These are phyloP conservation scores for Nepenthes gracilis DNA, from an alignment of 148 eudicot genomes.

Conservation along the genomic window DNA sequence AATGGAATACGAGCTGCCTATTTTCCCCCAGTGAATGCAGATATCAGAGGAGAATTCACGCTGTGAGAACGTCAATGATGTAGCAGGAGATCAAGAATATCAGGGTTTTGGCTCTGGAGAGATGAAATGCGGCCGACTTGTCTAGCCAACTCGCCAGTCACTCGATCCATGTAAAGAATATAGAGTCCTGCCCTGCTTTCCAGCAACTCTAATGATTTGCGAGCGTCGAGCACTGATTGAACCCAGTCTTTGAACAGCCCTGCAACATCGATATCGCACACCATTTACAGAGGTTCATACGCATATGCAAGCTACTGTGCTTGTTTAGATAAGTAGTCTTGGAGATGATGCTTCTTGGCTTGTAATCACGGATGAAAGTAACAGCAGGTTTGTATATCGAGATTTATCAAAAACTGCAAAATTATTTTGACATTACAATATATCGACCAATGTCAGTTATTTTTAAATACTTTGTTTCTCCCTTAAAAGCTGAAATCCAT, in stretches of 20 bases:
- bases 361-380: no score
- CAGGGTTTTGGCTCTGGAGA: slow-evolving; percentile 37
- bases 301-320: no score
- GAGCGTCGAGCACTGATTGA: slow-evolving; percentile 46
- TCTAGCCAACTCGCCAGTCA: slow-evolving; percentile 52
- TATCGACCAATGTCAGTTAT: no score
- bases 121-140: slow-evolving; percentile 39
- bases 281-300: background rate
- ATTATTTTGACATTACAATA: no score
- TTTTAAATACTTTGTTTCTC: no score
- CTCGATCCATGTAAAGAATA: slow-evolving; percentile 74
- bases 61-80: slow-evolving; percentile 11
- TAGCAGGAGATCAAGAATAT: slow-evolving; percentile 44
- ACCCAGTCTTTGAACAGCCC: slow-evolving; percentile 79
- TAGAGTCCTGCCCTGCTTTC: slow-evolving; percentile 70
- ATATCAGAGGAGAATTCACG: background rate
- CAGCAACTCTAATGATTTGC: slow-evolving; percentile 47
- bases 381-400: no score
- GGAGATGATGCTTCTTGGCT: no score
- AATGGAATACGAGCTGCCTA: no score
- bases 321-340: no score
- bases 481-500: no score
- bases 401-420: no score
- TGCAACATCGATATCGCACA: slow-evolving; percentile 13
- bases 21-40: background rate